Base-by-base conservation (phyloP, 768 basidiomycete genomes). In the Podaxis pistillaris region DNA sequence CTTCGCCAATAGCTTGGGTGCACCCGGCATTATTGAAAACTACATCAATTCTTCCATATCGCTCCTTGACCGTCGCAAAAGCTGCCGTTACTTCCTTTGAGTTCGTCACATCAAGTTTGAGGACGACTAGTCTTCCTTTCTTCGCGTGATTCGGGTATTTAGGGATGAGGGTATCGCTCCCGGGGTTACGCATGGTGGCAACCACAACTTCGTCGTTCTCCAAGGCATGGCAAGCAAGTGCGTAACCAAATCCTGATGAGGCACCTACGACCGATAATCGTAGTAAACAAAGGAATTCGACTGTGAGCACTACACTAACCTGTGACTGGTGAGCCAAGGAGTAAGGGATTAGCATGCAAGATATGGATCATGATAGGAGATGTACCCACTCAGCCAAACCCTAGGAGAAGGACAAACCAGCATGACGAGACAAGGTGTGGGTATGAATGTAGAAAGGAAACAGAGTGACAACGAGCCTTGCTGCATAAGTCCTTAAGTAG, bases 11-110 rank as follows among this genome's bases (percentile, higher is more conserved):
- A 26, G 73, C 49, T n/a, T 60, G 49, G 8, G 63, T 67, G 50
- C 63, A 63, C 1, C 76, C 81, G 4, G 81, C 81, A 59, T 80
- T 81, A 63, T 77, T 82, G 22, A 60, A 60, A 2, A 60, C 58
- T 9, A 60, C 36, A 12, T 82, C 81, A 17, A 79, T 62, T 13
- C 73, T 67, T 17, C 76, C 79, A 61, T 77, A 80, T 24, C 61
- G 65, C 30, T 69, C 68, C 49, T 70, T 56, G 2, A 74, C 74
- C 60, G 66, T 57, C 26, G 62, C 65, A 62, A 80, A 81, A 1
- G 71, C 77, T 8, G 63, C 55, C 12, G 36, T 61, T 46, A 79
- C 72, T 8, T 76, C 73, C 17, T 67, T 65, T 1, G 65, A 65
- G 26, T 68, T 61, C n/a, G 67, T 73, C 22, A 81, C 77, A 57